Evolutionary conservation across 768 basidiomycete genomes (phyloP).

Genomic region (Chiua virens): DNA sequence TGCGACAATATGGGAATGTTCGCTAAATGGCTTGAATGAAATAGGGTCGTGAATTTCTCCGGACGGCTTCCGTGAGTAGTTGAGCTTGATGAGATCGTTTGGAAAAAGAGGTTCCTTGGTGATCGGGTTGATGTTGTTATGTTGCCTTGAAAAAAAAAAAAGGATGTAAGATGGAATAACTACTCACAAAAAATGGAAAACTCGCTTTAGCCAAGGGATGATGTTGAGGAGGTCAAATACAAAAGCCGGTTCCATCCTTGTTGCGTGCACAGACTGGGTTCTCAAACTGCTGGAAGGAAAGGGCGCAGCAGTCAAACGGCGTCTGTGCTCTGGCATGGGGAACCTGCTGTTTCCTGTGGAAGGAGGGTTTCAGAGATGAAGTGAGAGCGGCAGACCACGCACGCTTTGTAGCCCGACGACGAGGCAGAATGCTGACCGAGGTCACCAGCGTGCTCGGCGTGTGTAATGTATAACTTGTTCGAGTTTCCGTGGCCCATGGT

Average conservation of each 20-base stretch:
- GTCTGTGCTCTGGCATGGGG: conserved; percentile 64
- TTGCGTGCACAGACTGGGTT: conserved; percentile 90
- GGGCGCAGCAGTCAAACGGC: conserved; percentile 89
- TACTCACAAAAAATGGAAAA: conserved; percentile 12
- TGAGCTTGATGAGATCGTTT: conserved; percentile 72
- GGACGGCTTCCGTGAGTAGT: conserved; percentile 81
- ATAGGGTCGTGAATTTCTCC: conserved; percentile 94
- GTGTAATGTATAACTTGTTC: conserved; percentile 85
- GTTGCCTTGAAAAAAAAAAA: conserved; percentile 52
- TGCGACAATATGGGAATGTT: conserved; percentile 93
- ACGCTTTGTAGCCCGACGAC: conserved; percentile 72
- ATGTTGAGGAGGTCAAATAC: conserved; percentile 93
- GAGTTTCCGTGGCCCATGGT: conserved; percentile 85
- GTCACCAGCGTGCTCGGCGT: conserved; percentile 80
- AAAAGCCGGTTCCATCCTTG: conserved; percentile 69
- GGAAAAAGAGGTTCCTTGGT: conserved; percentile 72
- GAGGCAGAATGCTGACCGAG: conserved; percentile 83
- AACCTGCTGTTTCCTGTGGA: conserved; percentile 61
- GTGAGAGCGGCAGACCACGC: conserved; percentile 26
- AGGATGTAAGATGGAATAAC: conserved; percentile 8
- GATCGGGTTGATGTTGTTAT: conserved; percentile 76
- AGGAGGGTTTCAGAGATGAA: conserved; percentile 4
- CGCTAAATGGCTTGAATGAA: conserved; percentile 95
- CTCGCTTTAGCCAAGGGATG: conserved; percentile 91
- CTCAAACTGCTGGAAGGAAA: conserved; percentile 86